phyloP scores from a whole-genome alignment of 441 rosid genomes.

The Metrosideros polymorpha region DNA sequence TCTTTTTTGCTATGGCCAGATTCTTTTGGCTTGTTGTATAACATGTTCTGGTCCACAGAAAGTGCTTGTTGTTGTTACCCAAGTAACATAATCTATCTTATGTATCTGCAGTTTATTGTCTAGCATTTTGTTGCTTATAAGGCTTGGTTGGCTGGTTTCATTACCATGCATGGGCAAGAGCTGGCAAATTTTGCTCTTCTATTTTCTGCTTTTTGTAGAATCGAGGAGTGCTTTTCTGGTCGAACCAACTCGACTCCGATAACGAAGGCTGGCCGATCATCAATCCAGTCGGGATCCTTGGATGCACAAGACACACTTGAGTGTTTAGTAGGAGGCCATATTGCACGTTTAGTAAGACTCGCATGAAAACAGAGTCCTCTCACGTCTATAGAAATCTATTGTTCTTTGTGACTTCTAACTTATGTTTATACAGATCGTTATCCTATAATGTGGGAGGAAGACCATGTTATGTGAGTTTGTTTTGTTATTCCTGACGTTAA shows the following conservation, averaged over 20 bases:
- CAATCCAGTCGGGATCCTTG: not conserved
- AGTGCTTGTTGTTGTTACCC: not conserved
- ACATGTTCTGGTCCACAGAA: not conserved
- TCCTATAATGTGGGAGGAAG: not conserved
- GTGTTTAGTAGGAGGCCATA: not conserved
- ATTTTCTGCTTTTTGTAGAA: not conserved
- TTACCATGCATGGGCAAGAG: not conserved
- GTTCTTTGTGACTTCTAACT: not conserved
- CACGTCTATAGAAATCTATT: not conserved
- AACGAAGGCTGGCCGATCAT: not conserved
- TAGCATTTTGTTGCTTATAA: not conserved
- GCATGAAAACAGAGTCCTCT: not conserved
- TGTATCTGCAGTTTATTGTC: not conserved
- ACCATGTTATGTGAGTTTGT: not conserved
- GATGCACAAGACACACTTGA: not conserved
- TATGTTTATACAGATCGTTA: not conserved
- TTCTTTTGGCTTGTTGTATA: not conserved
- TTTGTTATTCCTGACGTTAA: not conserved
- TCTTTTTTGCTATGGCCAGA: not conserved
- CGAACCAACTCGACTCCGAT: not conserved
- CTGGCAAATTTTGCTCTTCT: not conserved
- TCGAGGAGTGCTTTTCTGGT: not conserved
- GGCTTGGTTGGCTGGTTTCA: not conserved
- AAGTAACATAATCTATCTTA: not conserved
- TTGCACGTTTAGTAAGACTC: not conserved